phyloP scores from a whole-genome alignment of 2,329 filamentous ascomycete genomes.

The Paecilomyces niveus region DNA sequence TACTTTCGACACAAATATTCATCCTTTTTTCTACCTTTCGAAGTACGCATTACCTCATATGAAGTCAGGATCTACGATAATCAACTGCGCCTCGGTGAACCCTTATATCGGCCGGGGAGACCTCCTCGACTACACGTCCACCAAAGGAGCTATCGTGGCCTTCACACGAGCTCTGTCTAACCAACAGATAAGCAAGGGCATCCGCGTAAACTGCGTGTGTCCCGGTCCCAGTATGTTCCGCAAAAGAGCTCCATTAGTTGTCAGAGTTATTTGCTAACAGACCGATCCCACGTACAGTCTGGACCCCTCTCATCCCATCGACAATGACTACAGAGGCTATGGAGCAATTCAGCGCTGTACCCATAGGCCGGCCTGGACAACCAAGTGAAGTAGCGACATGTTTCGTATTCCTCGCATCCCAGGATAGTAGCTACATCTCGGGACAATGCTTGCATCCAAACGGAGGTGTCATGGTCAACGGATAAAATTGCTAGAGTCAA shows the following conservation, averaged over 20 bases:
- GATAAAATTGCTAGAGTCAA: slow-evolving; percentile 16
- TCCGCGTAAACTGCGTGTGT: slow-evolving; percentile 69
- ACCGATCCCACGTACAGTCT: slow-evolving; percentile 44
- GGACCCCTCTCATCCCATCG: slow-evolving; percentile 67
- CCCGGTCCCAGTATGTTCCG: slow-evolving; percentile 54
- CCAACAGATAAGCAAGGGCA: slow-evolving; percentile 64
- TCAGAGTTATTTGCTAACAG: neutral
- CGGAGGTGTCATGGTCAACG: slow-evolving; percentile 50
- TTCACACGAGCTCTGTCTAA: slow-evolving; percentile 74
- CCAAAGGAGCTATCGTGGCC: slow-evolving; percentile 64
- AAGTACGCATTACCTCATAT: slow-evolving; percentile 73
- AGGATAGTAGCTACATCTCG: slow-evolving; percentile 65
- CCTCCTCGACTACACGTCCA: slow-evolving; percentile 74
- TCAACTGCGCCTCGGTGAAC: slow-evolving; percentile 82
- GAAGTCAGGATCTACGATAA: slow-evolving; percentile 66
- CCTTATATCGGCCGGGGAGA: slow-evolving; percentile 75
- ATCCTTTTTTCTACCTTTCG: slow-evolving; percentile 71
- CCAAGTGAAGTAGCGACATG: slow-evolving; percentile 76
- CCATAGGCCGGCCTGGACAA: slow-evolving; percentile 71
- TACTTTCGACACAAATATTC: slow-evolving; percentile 78
- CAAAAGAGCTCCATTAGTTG: neutral
- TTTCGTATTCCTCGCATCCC: slow-evolving; percentile 71
- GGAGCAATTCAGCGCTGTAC: slow-evolving; percentile 61
- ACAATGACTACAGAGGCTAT: slow-evolving; percentile 66
- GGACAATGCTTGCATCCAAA: slow-evolving; percentile 66